Base-by-base conservation (phyloP, 352 stramenopile species). In the Peronosclerospora sorghi region DNA sequence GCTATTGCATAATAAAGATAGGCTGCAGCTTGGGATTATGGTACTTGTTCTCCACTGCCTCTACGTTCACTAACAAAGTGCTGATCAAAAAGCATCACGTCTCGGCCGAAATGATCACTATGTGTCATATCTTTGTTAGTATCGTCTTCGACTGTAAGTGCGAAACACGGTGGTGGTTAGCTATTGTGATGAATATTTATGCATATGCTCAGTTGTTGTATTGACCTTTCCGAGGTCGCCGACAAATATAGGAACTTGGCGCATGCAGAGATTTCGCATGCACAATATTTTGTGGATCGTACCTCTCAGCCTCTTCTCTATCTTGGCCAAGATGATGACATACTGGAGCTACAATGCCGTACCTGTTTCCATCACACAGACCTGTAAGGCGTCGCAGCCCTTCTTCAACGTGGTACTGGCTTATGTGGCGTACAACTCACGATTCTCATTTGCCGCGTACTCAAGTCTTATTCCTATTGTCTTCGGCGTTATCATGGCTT, bases 311-410 rank as follows among this genome's bases (percentile, higher is more conserved):
- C 53, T 92, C 34, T 83, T 81, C 41, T 76, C 77, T 3, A 72
- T 92, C n/a, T 55, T 85, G 34, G 62, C 63, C 48, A 92, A 90
- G 48, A 74, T 79, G 45, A 48, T 92, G 13, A 92, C 80, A 23
- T 92, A 92, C 59, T 92, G 80, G 80, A 92, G 80, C 59, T 92
- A 92, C 54, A 76, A 85, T 47, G 77, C 62, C 21, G 77, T 92
- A 34, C 80, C 80, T 3, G 71, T 92, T 7, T 78, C 80, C 44
- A 83, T 92, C 50, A 76, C 77, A 26, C 77, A 89, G 50, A 92
- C 80, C 4, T 92, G 80, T 58, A 92, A 92, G 49, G 80, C 80
- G 34, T 90, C 74, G 32, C 79, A 88, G 51, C 80, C 80, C 14
- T 76, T 92, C 26, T 92, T 92, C 56, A 92, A 92, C 50, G 80